These are phyloP conservation scores for Chytridium lagenaria DNA, from an alignment of 371 early-diverging fungal genomes.

Conservation along the genomic window DNA sequence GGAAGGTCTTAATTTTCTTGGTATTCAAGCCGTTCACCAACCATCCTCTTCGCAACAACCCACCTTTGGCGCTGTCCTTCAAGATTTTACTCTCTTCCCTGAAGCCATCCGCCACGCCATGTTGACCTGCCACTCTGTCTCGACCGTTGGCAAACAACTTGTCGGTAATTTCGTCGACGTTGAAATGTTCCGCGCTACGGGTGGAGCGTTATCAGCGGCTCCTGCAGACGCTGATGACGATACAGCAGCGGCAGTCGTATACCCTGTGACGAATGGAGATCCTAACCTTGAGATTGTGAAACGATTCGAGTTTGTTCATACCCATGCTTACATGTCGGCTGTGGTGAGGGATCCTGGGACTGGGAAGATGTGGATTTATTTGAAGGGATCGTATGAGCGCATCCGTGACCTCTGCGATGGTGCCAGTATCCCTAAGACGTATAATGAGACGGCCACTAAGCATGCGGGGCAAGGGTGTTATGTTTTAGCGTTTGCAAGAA, in stretches of 20 bases:
- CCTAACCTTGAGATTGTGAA: constrained; percentile 55
- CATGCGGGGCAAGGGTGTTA: constrained; percentile 77
- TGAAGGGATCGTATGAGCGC: constrained; percentile 81
- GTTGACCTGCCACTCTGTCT: constrained; percentile 83
- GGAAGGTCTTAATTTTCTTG: constrained; percentile 73
- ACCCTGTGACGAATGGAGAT: constrained; percentile 30
- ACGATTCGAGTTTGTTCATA: constrained; percentile 87
- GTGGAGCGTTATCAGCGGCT: constrained; percentile 47
- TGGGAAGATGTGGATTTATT: constrained; percentile 61
- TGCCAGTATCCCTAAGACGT: constrained; percentile 67
- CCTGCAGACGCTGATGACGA: constrained; percentile 31
- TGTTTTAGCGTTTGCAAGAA: constrained; percentile 73
- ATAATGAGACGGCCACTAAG: constrained; percentile 58
- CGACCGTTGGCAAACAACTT: constrained; percentile 65
- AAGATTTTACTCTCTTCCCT: constrained; percentile 47
- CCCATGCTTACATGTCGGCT: constrained; percentile 85
- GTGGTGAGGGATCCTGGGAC: constrained; percentile 60
- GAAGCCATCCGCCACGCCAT: constrained; percentile 66
- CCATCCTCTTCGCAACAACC: constrained; percentile 18
- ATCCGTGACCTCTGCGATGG: constrained; percentile 58
- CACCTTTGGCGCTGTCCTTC: constrained; percentile 45
- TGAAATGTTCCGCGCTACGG: constrained; percentile 84
- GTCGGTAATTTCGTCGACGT: constrained; percentile 94
- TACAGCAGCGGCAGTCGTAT: constrained; percentile 34
- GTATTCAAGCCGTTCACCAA: constrained; percentile 44